Percentiles rank a stretch among this genome's conserved stretches.
These are phyloP conservation scores for Basidioascus undulatus DNA, from an alignment of 768 basidiomycete genomes.

Conservation along the genomic window DNA sequence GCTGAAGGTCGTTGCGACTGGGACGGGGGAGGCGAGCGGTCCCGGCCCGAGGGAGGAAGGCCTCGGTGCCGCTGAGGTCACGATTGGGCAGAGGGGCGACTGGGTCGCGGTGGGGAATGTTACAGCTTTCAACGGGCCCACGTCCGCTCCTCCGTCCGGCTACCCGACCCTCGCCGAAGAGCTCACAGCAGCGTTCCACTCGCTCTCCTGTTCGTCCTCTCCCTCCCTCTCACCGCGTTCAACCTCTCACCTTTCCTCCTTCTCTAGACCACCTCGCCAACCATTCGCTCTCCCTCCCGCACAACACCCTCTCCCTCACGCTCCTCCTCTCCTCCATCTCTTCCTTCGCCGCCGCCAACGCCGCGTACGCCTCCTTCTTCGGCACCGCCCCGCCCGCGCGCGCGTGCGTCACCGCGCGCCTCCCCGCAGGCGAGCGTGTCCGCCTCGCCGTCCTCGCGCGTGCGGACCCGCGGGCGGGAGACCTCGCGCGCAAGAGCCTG, in stretches of 20 bases:
- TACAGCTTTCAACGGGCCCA: conserved; percentile 9
- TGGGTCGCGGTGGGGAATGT: conserved; percentile 53
- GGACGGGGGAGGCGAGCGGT: no score
- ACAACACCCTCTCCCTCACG: conserved; percentile 63
- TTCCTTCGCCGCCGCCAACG: conserved; percentile 51
- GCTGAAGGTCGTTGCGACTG: not conserved
- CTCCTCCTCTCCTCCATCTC: conserved; percentile 39
- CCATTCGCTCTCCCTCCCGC: conserved; percentile 30
- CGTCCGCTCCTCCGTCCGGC: not conserved
- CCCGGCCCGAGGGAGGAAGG: no score
- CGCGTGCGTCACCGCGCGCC: conserved; percentile 68
- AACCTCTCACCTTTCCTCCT: not conserved
- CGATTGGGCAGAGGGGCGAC: conserved; percentile 19
- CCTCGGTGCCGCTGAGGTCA: not conserved
- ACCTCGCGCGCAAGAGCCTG: conserved; percentile 26
- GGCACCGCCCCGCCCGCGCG: conserved; percentile 78
- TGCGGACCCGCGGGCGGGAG: conserved; percentile 14
- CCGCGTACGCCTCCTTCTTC: conserved; percentile 55
- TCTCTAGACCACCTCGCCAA: conserved; percentile 30
- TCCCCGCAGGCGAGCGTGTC: conserved; percentile 33
- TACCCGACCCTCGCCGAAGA: conserved; percentile 39
- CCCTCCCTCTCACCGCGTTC: not conserved
- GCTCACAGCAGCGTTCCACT: conserved; percentile 39
- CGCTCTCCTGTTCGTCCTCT: conserved; percentile 17
- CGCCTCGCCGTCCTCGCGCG: conserved; percentile 66